These are phyloP conservation scores for Trametes cubensis DNA, from an alignment of 768 basidiomycete species.

Conservation along the genomic window DNA sequence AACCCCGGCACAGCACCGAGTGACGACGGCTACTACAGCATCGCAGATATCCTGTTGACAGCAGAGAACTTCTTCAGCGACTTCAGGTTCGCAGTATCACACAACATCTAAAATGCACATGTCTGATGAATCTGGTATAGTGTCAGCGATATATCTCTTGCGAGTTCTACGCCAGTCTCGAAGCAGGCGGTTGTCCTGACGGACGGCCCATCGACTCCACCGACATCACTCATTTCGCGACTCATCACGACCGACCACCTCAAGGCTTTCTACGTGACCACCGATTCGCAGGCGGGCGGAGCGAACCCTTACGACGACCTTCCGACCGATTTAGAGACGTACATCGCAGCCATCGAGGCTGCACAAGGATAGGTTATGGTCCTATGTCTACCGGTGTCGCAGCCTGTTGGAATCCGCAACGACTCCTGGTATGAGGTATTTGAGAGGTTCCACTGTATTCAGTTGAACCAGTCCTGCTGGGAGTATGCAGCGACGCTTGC, in stretches of 20 bases:
- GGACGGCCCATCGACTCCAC: conserved; percentile 34
- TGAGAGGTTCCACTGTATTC: too few species aligned
- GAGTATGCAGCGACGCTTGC: too few species aligned
- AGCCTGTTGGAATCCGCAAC: too few species aligned
- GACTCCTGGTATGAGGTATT: too few species aligned
- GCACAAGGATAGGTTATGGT: background rate
- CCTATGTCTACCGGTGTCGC: too few species aligned
- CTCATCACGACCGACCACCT: conserved; percentile 30
- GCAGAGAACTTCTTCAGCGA: conserved; percentile 33
- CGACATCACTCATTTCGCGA: conserved; percentile 28
- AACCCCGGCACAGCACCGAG: conserved; percentile 34
- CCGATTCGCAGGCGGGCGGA: conserved; percentile 28
- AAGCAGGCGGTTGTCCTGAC: conserved; percentile 41
- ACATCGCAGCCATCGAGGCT: conserved; percentile 16
- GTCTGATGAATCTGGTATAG: conserved; percentile 19
- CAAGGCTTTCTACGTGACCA: conserved; percentile 37
- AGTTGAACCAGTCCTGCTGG: too few species aligned
- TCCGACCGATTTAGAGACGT: conserved; percentile 29
- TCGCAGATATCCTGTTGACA: conserved; percentile 37
- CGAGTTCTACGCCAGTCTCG: conserved; percentile 20
- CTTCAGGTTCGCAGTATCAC: conserved; percentile 33
- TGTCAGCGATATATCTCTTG: conserved; percentile 28
- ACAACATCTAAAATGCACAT: background rate
- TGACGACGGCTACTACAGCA: conserved; percentile 31
- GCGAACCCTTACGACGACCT: conserved; percentile 29